Conservation (phyloP, 495 filamentous ascomycete genomes). For the Aspergillus cristatus region DNA sequence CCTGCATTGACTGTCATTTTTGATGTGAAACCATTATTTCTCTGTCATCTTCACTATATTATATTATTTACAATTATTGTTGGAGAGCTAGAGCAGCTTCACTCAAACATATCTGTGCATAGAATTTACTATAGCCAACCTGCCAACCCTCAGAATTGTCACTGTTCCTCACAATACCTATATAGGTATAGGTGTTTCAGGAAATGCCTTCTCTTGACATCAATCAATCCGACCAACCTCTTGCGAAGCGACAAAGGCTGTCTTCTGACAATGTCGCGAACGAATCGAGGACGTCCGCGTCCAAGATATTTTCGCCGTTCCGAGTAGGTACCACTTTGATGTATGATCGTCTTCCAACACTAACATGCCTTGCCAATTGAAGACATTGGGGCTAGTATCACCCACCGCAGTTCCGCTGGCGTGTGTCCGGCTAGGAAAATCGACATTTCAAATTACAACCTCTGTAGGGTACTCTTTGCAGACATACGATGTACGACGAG, state of each 20-base stretch:
- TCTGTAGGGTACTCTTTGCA: conserved; percentile 83
- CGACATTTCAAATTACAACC: conserved; percentile 94
- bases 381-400: conserved; percentile 91
- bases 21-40: too few relatives aligned
- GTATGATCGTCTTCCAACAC: background rate
- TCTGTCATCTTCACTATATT: too few relatives aligned
- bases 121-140: too few relatives aligned
- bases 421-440: conserved; percentile 77
- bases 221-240: conserved; percentile 43
- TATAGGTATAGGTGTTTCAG: too few relatives aligned
- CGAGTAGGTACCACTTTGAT: conserved; percentile 47
- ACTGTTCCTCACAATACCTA: too few relatives aligned
- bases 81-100: too few relatives aligned
- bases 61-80: too few relatives aligned
- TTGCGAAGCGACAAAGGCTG: conserved; percentile 61
- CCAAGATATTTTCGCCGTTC: conserved; percentile 85
- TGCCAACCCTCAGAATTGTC: too few relatives aligned
- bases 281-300: conserved; percentile 31
- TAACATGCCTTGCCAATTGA: conserved; percentile 2
- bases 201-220: conserved; percentile 37
- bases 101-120: too few relatives aligned
- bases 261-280: conserved; percentile 14
- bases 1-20: too few relatives aligned
- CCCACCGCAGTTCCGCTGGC: conserved; percentile 85
- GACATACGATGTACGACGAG: conserved; percentile 85